Percentiles rank a stretch among this genome's conserved stretches.
phyloP scores from a whole-genome alignment of 2,329 filamentous ascomycete species.

The Fusarium humuli region DNA sequence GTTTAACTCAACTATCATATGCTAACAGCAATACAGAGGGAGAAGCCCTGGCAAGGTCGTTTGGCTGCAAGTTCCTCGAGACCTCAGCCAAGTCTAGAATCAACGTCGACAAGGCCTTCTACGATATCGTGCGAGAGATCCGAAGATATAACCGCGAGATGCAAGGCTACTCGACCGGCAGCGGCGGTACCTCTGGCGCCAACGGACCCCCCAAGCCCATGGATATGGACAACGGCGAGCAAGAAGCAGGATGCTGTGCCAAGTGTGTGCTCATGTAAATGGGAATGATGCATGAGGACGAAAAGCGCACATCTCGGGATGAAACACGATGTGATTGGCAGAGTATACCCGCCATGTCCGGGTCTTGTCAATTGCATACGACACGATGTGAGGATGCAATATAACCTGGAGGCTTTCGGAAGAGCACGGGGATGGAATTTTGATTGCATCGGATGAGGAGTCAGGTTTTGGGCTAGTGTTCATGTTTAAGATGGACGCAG shows the following conservation, averaged over 20 bases:
- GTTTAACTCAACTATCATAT: neutral
- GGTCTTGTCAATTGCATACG: slow-evolving; percentile 24
- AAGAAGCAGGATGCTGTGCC: slow-evolving; percentile 81
- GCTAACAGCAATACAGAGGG: slow-evolving; percentile 73
- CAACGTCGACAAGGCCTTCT: slow-evolving; percentile 98
- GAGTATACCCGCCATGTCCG: slow-evolving; percentile 20
- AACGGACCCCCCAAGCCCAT: slow-evolving; percentile 77
- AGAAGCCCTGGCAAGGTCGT: slow-evolving; percentile 83
- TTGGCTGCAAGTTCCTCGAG: slow-evolving; percentile 98
- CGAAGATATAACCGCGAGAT: slow-evolving; percentile 98
- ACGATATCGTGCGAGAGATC: slow-evolving; percentile 97
- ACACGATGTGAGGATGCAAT: slow-evolving; percentile 38
- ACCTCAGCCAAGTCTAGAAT: slow-evolving; percentile 98
- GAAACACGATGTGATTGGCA: slow-evolving; percentile 20
- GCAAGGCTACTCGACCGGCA: slow-evolving; percentile 83
- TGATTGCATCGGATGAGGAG: slow-evolving; percentile 55
- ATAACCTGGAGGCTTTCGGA: slow-evolving; percentile 32
- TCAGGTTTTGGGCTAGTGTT: slow-evolving; percentile 52
- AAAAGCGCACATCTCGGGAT: slow-evolving; percentile 29
- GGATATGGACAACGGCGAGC: slow-evolving; percentile 78
- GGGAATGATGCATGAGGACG: slow-evolving; percentile 17
- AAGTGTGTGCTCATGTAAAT: slow-evolving; percentile 89
- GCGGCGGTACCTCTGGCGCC: slow-evolving; percentile 71
- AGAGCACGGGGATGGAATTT: slow-evolving; percentile 40
- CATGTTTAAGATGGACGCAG: slow-evolving; percentile 41